Conservation (phyloP, 2,329 filamentous ascomycete species). For the Colletotrichum phormii region DNA sequence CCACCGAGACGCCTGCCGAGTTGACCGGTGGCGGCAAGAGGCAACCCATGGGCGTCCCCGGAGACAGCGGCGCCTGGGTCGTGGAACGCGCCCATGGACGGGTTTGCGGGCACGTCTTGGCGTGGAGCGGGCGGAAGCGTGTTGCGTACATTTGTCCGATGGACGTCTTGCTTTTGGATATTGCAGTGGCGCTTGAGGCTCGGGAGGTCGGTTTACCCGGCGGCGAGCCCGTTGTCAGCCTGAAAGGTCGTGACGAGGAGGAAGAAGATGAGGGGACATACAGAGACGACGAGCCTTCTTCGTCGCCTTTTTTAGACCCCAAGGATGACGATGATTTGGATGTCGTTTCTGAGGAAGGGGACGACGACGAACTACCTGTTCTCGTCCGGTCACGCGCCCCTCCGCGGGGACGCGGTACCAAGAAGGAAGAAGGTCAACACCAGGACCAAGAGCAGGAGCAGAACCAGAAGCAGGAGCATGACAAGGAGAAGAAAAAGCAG, state of each 20-base stretch:
- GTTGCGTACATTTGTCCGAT: slow-evolving; percentile 95
- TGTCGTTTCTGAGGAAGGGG: slow-evolving; percentile 45
- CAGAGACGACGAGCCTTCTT: slow-evolving; percentile 27
- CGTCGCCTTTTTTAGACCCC: slow-evolving; percentile 36
- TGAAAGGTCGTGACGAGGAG: slow-evolving; percentile 39
- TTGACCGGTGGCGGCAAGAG: slow-evolving; percentile 36
- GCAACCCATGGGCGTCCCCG: slow-evolving; percentile 74
- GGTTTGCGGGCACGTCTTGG: slow-evolving; percentile 90
- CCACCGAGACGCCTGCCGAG: slow-evolving; percentile 25
- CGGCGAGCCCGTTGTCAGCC: slow-evolving; percentile 55
- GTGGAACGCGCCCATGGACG: slow-evolving; percentile 82
- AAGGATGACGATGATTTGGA: slow-evolving; percentile 43
- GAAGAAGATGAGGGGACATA: slow-evolving; percentile 22
- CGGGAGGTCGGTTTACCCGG: slow-evolving; percentile 78
- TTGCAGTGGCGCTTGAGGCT: slow-evolving; percentile 81
- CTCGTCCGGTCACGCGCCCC: slow-evolving; percentile 20
- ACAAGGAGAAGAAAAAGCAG: slow-evolving; percentile 2
- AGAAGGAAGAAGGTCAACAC: not conserved
- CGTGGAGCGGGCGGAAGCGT: slow-evolving; percentile 83
- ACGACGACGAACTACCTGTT: slow-evolving; percentile 33
- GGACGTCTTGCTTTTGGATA: slow-evolving; percentile 89
- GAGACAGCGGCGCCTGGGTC: slow-evolving; percentile 94
- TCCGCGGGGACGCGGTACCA: not conserved
- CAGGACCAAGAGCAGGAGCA: not conserved
- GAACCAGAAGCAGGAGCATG: not conserved